phyloP scores from a whole-genome alignment of 805 yeast species.

The Wickerhamomyces hampshirensis region DNA sequence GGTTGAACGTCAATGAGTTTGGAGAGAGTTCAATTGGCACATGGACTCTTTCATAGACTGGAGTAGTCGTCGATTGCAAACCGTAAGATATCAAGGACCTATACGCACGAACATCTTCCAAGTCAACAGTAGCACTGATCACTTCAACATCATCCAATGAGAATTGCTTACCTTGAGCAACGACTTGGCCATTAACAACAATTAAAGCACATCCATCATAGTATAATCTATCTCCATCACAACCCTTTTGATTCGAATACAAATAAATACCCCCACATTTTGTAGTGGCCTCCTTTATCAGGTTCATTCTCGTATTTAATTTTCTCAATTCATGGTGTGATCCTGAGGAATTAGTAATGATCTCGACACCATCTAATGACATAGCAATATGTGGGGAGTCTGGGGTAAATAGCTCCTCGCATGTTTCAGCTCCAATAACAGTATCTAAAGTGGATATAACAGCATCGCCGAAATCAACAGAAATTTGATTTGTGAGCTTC shows the following conservation, averaged over 20 bases:
- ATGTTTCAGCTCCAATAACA: slow-evolving; percentile 93
- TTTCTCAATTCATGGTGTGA: slow-evolving; percentile 97
- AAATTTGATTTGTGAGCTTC: slow-evolving; percentile 57
- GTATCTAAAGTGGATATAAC: slow-evolving; percentile 81
- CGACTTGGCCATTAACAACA: slow-evolving; percentile 84
- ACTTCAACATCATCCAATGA: slow-evolving; percentile 91
- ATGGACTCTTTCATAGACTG: slow-evolving; percentile 44
- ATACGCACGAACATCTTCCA: slow-evolving; percentile 85
- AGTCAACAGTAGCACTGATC: slow-evolving; percentile 87
- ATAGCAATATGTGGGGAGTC: slow-evolving; percentile 89
- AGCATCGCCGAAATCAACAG: slow-evolving; percentile 87
- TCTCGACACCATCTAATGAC: slow-evolving; percentile 96
- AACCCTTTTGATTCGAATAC: slow-evolving; percentile 93
- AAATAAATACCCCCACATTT: slow-evolving; percentile 96
- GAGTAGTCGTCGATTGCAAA: slow-evolving; percentile 26
- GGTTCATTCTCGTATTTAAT: slow-evolving; percentile 73
- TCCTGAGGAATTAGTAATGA: slow-evolving; percentile 92
- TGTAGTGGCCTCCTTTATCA: slow-evolving; percentile 88
- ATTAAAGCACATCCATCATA: slow-evolving; percentile 97
- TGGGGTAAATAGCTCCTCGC: slow-evolving; percentile 97
- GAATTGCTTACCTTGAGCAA: slow-evolving; percentile 93
- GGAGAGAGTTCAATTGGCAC: slow-evolving; percentile 68
- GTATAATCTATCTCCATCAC: slow-evolving; percentile 96
- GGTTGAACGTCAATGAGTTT: slow-evolving; percentile 51
- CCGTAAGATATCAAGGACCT: slow-evolving; percentile 63